Conservation (phyloP, 208 protist species). For the Leishmania martiniquensis region DNA sequence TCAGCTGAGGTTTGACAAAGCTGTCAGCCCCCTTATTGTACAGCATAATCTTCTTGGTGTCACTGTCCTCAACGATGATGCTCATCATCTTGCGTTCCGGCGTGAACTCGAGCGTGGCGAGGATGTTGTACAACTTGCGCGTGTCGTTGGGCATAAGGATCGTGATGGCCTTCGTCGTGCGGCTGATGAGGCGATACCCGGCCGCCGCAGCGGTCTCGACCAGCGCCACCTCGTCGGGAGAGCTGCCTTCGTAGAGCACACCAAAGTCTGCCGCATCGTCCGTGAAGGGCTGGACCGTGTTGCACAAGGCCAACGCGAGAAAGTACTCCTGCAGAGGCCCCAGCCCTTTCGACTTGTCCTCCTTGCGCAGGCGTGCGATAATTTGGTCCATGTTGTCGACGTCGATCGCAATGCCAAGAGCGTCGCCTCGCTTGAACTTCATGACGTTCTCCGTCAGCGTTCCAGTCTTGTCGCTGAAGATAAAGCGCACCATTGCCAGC, state of each 20-base stretch:
- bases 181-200: constrained; percentile 70
- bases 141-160: constrained; percentile 25
- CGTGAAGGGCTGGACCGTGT: constrained; percentile 88
- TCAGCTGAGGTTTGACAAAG: constrained; percentile 66
- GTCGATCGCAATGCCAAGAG: constrained; percentile 63
- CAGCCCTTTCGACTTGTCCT: constrained; percentile 15
- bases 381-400: constrained; percentile 44
- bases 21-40: constrained; percentile 93
- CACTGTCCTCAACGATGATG: constrained; percentile 78
- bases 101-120: constrained; percentile 91
- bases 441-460: constrained; percentile 94
- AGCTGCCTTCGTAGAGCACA: constrained; percentile 91
- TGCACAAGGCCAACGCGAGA: constrained; percentile 76
- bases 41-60: constrained; percentile 70
- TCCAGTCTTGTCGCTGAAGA: constrained; percentile 94
- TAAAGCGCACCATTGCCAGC: constrained; percentile 86
- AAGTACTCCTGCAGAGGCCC: constrained; percentile 74
- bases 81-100: constrained; percentile 94
- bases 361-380: constrained; percentile 28
- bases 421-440: constrained; percentile 81
- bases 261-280: constrained; percentile 31
- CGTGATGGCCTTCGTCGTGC: constrained; percentile 62
- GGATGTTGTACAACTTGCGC: constrained; percentile 67
- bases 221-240: constrained; percentile 94
- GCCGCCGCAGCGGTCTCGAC: constrained; percentile 75